phyloP scores from a whole-genome alignment of 2,329 filamentous ascomycete species.

The Alternaria panax region DNA sequence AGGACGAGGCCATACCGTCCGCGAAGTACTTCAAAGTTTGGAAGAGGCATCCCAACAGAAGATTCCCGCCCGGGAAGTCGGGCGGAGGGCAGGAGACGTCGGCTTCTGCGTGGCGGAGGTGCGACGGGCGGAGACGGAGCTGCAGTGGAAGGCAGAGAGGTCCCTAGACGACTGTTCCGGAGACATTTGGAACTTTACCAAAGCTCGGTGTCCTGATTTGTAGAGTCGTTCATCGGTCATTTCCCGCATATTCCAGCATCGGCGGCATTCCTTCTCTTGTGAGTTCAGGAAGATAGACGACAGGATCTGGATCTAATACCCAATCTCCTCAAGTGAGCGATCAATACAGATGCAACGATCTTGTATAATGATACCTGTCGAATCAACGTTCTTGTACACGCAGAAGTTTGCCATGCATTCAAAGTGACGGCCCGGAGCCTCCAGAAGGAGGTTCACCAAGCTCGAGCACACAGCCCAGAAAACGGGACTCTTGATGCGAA shows the following conservation, averaged over 20 bases:
- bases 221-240: neutral
- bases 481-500: neutral
- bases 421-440: neutral
- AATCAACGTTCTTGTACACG: neutral
- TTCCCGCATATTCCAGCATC: neutral
- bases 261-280: neutral
- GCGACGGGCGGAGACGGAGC: conserved; percentile 48
- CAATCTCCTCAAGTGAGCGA: neutral
- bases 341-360: neutral
- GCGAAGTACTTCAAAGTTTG: conserved; percentile 52
- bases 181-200: conserved; percentile 52
- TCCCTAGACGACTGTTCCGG: conserved; percentile 47
- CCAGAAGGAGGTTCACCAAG: neutral
- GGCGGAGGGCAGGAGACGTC: conserved; percentile 52
- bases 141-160: conserved; percentile 50
- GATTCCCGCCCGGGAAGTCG: conserved; percentile 49
- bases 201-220: conserved; percentile 29
- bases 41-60: conserved; percentile 45
- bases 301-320: neutral
- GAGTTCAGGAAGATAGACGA: neutral
- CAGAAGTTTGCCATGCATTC: neutral
- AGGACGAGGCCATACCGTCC: conserved; percentile 53
- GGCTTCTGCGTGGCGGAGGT: conserved; percentile 53
- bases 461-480: neutral
- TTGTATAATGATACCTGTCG: neutral